Percentiles rank a stretch among this genome's conserved stretches.
These are phyloP conservation scores for Puccinia polysora DNA, from an alignment of 1,284 basidiomycete genomes.

Conservation along the genomic window DNA sequence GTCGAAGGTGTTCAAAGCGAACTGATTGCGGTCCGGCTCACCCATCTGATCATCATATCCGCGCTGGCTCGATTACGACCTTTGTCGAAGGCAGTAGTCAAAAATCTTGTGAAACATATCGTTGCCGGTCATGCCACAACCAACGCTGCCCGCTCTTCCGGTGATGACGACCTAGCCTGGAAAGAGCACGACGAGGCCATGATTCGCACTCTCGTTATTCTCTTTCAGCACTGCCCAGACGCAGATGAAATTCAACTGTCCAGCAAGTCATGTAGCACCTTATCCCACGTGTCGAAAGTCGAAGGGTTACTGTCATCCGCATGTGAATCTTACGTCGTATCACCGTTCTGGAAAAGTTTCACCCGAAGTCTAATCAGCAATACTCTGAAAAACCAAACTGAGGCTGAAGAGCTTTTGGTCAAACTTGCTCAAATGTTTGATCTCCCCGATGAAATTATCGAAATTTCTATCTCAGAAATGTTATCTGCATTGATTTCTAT, in stretches of 20 bases:
- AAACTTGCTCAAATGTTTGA: slow-evolving; percentile 28
- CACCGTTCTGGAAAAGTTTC: slow-evolving; percentile 33
- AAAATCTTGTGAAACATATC: slow-evolving; percentile 23
- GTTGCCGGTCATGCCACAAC: slow-evolving; percentile 14
- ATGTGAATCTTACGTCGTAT: slow-evolving; percentile 21
- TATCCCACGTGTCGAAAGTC: slow-evolving; percentile 7
- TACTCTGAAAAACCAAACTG: slow-evolving; percentile 16
- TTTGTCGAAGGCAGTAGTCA: slow-evolving; percentile 7
- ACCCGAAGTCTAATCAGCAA: slow-evolving; percentile 13
- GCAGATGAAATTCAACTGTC: slow-evolving; percentile 9
- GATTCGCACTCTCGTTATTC: slow-evolving; percentile 21
- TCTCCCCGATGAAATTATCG: neutral
- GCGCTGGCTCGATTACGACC: slow-evolving; percentile 15
- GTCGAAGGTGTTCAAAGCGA: slow-evolving; percentile 26
- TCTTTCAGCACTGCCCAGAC: slow-evolving; percentile 19
- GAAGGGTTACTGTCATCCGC: slow-evolving; percentile 14
- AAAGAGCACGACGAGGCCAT: slow-evolving; percentile 28
- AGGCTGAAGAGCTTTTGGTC: slow-evolving; percentile 23
- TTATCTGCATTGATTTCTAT: slow-evolving; percentile 1
- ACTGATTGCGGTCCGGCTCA: slow-evolving; percentile 67
- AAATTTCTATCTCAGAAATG: slow-evolving; percentile 12
- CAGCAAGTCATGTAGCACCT: slow-evolving; percentile 22
- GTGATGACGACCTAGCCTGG: neutral
- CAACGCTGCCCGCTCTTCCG: neutral
- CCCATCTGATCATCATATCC: slow-evolving; percentile 17